Base-by-base conservation (phyloP, 805 yeast species). In the Osmozyma mogii region DNA sequence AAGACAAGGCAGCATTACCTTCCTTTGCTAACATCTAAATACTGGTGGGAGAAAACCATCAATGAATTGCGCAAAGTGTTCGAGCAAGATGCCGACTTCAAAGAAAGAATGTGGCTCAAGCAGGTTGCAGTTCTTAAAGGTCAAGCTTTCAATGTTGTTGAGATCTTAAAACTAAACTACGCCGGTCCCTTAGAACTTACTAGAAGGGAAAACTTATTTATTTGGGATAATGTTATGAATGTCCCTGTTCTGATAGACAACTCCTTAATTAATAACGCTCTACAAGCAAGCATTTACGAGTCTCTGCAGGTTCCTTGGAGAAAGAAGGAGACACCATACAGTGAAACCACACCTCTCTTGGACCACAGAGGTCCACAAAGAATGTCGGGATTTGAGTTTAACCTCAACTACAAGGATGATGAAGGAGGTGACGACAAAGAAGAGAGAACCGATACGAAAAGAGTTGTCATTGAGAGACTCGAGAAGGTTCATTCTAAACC, bases 111-210 rank as follows among this genome's bases (percentile, higher is more conserved):
- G 75, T 81, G 82, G 75, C 59, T 52, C 17, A 70, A 70, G 35
- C 88, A 81, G 42, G 61, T 79, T 60, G 77, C 82, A 1, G 79
- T 81, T 3, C 44, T 80, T 45, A 80, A 80, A 45, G 89, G 88
- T 0, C 88, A 81, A 46, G 84, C 88, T 0, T 79, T 77, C 56
- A 79, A 78, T 40, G 78, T 80, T 3, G 80, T 78, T 3, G 84
- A 81, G 41, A 65, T 79, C 1, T 50, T 80, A 30, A 74, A 74
- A 43, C 54, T 58, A 18, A 58, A 65, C 1, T 63, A 68, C 14
- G 78, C 75, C 22, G 84, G 85, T 0, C 87, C 87, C 0, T 52
- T 79, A 31, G 85, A 79, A 37, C 54, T 80, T 9, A 78, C 76
- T 1, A 57, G 82, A 35, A 51, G 79, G 28, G 70, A 75, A 8